Evolutionary conservation across 2,329 filamentous ascomycete genomes (phyloP).

Genomic region (Diaporthe nobilis): DNA sequence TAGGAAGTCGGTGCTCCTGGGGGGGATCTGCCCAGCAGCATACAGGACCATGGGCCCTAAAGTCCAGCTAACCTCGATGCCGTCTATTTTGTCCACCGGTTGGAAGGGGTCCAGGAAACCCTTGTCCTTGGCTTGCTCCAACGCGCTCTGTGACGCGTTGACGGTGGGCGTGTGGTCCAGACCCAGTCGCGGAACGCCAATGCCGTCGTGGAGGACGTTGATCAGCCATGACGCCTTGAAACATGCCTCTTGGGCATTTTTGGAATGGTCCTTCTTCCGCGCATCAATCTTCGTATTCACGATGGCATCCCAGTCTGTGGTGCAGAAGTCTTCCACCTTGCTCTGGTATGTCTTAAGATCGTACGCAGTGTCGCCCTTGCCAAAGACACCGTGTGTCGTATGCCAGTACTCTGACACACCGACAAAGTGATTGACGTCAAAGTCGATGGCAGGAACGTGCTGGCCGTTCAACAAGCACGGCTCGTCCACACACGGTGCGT

Average conservation of each 20-base stretch:
- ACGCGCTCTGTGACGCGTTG: slow-evolving; percentile 80
- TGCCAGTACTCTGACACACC: slow-evolving; percentile 99
- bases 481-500: slow-evolving; percentile 83
- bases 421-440: slow-evolving; percentile 96
- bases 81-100: slow-evolving; percentile 91
- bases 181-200: slow-evolving; percentile 89
- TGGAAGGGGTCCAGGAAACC: slow-evolving; percentile 90
- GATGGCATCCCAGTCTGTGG: slow-evolving; percentile 84
- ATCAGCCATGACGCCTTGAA: slow-evolving; percentile 99
- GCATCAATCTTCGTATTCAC: slow-evolving; percentile 70
- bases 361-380: slow-evolving; percentile 85
- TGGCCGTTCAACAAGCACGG: slow-evolving; percentile 93
- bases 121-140: slow-evolving; percentile 78
- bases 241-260: slow-evolving; percentile 87
- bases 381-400: slow-evolving; percentile 95
- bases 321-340: slow-evolving; percentile 88
- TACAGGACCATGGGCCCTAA: slow-evolving; percentile 97
- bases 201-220: slow-evolving; percentile 95
- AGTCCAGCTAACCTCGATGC: slow-evolving; percentile 96
- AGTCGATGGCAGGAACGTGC: slow-evolving; percentile 95
- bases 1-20: slow-evolving; percentile 69
- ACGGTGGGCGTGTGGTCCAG: slow-evolving; percentile 73
- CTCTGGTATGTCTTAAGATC: slow-evolving; percentile 92
- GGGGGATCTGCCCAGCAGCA: slow-evolving; percentile 87
- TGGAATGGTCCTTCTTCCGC: slow-evolving; percentile 80